Conservation (phyloP, 1,284 basidiomycete species). For the Ustilago crameri region DNA sequence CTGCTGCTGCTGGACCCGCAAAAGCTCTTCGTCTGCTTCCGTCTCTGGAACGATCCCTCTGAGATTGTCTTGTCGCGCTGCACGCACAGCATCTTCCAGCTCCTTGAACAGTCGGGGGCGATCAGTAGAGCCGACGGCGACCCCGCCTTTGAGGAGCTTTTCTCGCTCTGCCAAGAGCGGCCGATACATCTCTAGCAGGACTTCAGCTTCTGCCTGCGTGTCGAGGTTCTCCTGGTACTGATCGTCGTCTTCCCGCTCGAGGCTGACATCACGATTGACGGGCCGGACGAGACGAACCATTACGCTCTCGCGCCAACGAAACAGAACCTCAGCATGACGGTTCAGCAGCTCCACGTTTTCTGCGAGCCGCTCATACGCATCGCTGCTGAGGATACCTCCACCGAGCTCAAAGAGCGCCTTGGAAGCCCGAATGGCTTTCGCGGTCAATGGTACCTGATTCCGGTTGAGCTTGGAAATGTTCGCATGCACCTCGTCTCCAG, state of each 20-base stretch:
- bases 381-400: constrained; percentile 28
- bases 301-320: constrained; percentile 56
- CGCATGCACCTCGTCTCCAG: constrained; percentile 45
- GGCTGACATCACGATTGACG: constrained; percentile 62
- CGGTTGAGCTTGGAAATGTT: constrained; percentile 23
- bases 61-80: constrained; percentile 31
- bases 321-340: constrained; percentile 46
- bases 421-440: constrained; percentile 8
- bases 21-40: constrained; percentile 38
- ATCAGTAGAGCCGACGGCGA: constrained; percentile 54
- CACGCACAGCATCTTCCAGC: constrained; percentile 44
- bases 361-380: constrained; percentile 10
- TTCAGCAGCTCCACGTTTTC: constrained; percentile 35
- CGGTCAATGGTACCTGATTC: constrained; percentile 3
- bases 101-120: constrained; percentile 54
- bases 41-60: constrained; percentile 27
- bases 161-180: constrained; percentile 61
- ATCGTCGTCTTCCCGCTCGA: constrained; percentile 62
- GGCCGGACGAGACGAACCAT: constrained; percentile 44
- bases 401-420: constrained; percentile 24
- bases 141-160: constrained; percentile 53
- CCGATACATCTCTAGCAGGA: constrained; percentile 64
- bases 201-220: constrained; percentile 63
- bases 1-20: constrained; percentile 52
- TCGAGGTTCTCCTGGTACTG: constrained; percentile 65